Percentiles rank a stretch among this genome's conserved stretches.
Evolutionary conservation across 1,284 basidiomycete genomes (phyloP).

Genomic region (Gymnopus androsaceus): DNA sequence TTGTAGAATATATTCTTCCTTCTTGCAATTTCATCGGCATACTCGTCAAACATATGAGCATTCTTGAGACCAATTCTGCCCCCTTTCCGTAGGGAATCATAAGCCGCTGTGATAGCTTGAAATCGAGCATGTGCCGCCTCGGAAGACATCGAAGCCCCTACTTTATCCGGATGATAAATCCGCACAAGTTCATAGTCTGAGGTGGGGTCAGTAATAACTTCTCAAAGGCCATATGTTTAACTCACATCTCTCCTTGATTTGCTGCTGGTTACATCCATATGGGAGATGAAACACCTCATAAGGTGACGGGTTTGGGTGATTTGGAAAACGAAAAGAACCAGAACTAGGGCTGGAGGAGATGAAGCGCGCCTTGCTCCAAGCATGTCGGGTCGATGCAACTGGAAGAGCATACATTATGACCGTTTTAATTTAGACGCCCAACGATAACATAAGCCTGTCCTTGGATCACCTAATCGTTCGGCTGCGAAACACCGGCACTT

Average conservation of each 20-base stretch:
- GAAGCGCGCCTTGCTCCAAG: slow-evolving; percentile 4
- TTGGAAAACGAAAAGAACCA: slow-evolving; percentile 43
- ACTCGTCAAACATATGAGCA: slow-evolving; percentile 28
- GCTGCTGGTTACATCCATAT: slow-evolving; percentile 40
- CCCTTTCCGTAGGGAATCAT: slow-evolving; percentile 42
- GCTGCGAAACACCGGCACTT: not conserved
- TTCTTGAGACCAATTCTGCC: slow-evolving; percentile 8
- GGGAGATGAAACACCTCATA: slow-evolving; percentile 58
- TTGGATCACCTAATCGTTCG: not conserved
- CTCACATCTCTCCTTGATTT: slow-evolving; percentile 56
- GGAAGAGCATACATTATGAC: slow-evolving; percentile 12
- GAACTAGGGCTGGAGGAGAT: slow-evolving; percentile 16
- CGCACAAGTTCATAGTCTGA: slow-evolving; percentile 58
- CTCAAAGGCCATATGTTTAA: slow-evolving; percentile 6
- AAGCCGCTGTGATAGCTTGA: slow-evolving; percentile 51
- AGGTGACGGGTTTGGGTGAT: slow-evolving; percentile 43
- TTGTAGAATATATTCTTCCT: slow-evolving; percentile 29
- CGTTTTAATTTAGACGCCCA: not conserved
- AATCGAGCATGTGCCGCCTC: slow-evolving; percentile 48
- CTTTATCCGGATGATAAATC: slow-evolving; percentile 52
- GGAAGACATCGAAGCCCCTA: slow-evolving; percentile 29
- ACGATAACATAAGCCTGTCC: not conserved
- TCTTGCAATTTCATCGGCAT: slow-evolving; percentile 41
- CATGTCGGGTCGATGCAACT: too few species aligned
- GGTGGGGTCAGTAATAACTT: slow-evolving; percentile 2